Evolutionary conservation across 2,329 filamentous ascomycete genomes (phyloP).

Genomic region (Colletotrichum plurivorum): DNA sequence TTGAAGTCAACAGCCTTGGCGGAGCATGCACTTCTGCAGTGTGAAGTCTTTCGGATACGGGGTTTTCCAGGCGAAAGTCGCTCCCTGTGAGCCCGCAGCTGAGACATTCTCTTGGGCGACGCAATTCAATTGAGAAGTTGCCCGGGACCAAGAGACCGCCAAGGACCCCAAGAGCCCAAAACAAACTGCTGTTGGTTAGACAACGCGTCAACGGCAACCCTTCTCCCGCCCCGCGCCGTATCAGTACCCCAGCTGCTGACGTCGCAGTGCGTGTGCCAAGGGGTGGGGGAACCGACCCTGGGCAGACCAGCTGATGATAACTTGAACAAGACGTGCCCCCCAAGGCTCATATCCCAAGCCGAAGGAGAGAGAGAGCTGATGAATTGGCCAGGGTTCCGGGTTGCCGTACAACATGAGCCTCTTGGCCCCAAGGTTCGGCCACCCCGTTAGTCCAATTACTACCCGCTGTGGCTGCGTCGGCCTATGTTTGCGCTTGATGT

Average conservation of each 20-base stretch:
- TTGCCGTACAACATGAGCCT: background rate
- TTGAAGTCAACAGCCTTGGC: no score
- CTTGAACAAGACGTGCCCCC: no score
- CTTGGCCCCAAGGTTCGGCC: background rate
- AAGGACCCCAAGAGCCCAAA: slow-evolving; percentile 13
- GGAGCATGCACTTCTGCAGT: no score
- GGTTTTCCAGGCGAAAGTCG: no score
- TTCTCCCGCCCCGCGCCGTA: background rate
- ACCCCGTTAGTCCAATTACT: background rate
- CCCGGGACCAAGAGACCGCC: background rate
- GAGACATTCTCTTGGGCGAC: background rate
- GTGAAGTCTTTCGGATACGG: no score
- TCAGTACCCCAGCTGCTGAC: background rate
- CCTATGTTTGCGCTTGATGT: background rate
- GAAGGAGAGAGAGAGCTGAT: background rate
- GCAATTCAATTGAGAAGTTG: background rate
- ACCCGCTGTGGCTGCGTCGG: fast-evolving
- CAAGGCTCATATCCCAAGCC: background rate
- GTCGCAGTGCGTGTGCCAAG: slow-evolving; percentile 8
- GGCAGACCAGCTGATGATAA: background rate
- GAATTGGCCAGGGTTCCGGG: background rate
- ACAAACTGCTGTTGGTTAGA: background rate
- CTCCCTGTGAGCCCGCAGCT: background rate
- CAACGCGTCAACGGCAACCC: background rate
- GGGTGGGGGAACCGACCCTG: background rate